Base-by-base conservation (phyloP, 2,329 filamentous ascomycete genomes). In the Colletotrichum sp. region DNA sequence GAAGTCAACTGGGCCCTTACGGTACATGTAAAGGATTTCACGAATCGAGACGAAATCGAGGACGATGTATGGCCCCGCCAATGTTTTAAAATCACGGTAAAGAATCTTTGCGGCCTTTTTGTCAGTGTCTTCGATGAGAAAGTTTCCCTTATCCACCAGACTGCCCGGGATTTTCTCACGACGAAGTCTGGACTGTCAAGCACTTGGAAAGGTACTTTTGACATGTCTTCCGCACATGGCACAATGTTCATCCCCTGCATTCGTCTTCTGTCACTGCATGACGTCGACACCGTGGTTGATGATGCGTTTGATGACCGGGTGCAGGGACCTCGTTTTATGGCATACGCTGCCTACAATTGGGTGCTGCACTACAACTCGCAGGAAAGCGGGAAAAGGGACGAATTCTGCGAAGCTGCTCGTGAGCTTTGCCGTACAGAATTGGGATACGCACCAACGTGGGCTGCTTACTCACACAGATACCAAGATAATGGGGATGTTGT, bases 41-140 rank as follows among this genome's bases (percentile, higher is more conserved):
- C 0, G 9, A 63, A 4, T 1, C 13, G 9, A 0, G 1, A 16
- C 3, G 30, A 24, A n/a, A 0, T 63, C 6, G n/a, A 15, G 4
- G 6, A 30, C 2, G 32, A 36, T 2, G 0, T 63, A 0, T 63
- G 60, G 60, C 18, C 18, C 4, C 6, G 32, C 1, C 12, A 16
- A 4, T 3, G 18, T 2, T 1, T 34, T 1, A 52, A 32, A 18
- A 18, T 3, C 0, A 55, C 28, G 2, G 8, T 36, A 1, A 15
- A 4, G 9, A 67, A 67, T 5, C 43, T 67, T 4, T 55, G 64
- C 8, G 64, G 64, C 1, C 43, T 67, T 1, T 67, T 67, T 2
- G 2, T 67, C 18, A 55, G 18, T 32, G 64, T 67, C 5, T 52
- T 13, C 5, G 12, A 24, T 13, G 64, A 6, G 8, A 55, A 55